phyloP scores from a whole-genome alignment of 306 rosid genomes.

The Trifolium pratense region DNA sequence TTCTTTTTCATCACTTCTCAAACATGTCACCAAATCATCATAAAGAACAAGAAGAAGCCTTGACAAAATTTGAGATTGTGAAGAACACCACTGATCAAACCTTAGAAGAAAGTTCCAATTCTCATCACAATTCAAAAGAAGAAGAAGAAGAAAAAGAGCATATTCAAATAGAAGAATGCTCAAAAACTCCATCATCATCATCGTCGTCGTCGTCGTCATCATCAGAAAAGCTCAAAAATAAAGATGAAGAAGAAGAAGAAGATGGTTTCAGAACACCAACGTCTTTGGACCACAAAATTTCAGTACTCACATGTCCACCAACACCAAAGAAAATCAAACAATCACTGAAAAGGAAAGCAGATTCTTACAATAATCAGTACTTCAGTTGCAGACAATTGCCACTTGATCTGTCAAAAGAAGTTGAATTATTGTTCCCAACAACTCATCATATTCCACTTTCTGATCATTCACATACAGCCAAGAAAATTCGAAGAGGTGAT shows the following conservation, averaged over 20 bases:
- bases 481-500: constrained; percentile 52
- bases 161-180: neutral
- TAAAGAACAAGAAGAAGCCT: constrained; percentile 1
- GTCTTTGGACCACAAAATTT: constrained; percentile 56
- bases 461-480: constrained; percentile 34
- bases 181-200: constrained; percentile 13
- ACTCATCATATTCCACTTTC: constrained; percentile 25
- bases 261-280: constrained; percentile 84
- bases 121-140: neutral
- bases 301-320: constrained; percentile 59
- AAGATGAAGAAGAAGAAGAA: constrained; percentile 33
- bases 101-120: constrained; percentile 31
- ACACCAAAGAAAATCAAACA: constrained; percentile 60
- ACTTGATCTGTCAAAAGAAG: constrained; percentile 48
- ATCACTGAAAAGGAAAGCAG: constrained; percentile 46
- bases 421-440: constrained; percentile 51
- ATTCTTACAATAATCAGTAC: neutral
- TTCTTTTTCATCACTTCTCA: constrained; percentile 10
- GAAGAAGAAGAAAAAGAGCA: constrained; percentile 10
- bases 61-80: constrained; percentile 2
- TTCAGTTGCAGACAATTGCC: constrained; percentile 32
- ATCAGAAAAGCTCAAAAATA: neutral
- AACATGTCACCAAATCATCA: constrained; percentile 44
- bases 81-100: neutral
- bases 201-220: neutral